Base-by-base conservation (phyloP, 805 yeast genomes). In the Alloascoidea hylecoeti region DNA sequence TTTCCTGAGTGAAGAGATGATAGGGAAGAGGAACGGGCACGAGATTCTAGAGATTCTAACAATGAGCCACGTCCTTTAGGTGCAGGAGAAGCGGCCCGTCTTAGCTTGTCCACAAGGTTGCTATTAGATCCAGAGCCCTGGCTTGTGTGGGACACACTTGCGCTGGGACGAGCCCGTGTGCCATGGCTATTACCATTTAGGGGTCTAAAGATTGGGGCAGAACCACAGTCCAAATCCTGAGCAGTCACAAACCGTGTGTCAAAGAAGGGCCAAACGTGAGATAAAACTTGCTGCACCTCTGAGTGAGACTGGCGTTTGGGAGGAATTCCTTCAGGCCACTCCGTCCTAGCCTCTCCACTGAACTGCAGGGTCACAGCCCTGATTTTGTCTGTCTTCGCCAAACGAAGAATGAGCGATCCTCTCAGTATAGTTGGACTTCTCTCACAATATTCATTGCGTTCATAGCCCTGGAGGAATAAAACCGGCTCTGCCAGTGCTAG, bases 261-360 rank as follows among this genome's bases (percentile, higher is more conserved):
- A 64, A 73, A 89, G 52, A 92, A 85, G 0, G 95, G 92, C 98
- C 98, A 92, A 4, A 81, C 75, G 53, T 89, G 96, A 37, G 72
- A 68, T 18, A 84, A 68, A 16, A 88, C 52, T 38, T 72, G 80
- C 43, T 70, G 71, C 16, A 68, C 55, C 47, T 92, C 98, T 23
- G 57, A 55, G 42, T 71, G 76, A 12, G 75, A 80, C 14, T 64
- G 63, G 46, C 76, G 75, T 52, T 80, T 83, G 0, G 96, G 96
- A 0, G 97, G 97, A 15, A 89, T 88, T 2, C 98, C 98, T 51
- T 92, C 96, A 2, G 96, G 96, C 96, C 96, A 88, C 43, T 88
- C 95, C 0, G 96, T 88, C 45, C 81, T 67, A 28, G 81, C 70
- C 1, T 55, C 51, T 1, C 96, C 96, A 38, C 66, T 66, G 47